Evolutionary conservation across 2,329 filamentous ascomycete species (phyloP).

Genomic region (Hypocrella siamensis): DNA sequence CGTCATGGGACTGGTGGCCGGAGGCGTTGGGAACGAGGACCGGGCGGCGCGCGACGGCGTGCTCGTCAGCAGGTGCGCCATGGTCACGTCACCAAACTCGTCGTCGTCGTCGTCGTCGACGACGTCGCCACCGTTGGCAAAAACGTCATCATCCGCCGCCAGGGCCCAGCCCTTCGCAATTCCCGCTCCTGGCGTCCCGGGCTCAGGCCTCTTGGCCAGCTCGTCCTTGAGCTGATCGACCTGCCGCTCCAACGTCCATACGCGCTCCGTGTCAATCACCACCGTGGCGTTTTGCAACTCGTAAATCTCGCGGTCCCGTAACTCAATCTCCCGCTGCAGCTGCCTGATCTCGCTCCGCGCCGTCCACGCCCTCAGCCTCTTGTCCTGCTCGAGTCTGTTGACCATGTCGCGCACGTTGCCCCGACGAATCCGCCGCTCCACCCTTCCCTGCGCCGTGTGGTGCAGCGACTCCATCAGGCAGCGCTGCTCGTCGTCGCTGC

Average conservation of each 20-base stretch:
- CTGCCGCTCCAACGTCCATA: constrained; percentile 25
- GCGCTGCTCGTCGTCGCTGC: no score
- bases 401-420: constrained; percentile 43
- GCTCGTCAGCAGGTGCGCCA: constrained; percentile 34
- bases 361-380: constrained; percentile 21
- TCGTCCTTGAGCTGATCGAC: constrained; percentile 19
- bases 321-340: constrained; percentile 31
- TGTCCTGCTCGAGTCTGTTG: constrained; percentile 33
- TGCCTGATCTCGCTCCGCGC: constrained; percentile 30
- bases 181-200: constrained; percentile 4
- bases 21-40: constrained; percentile 38
- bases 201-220: constrained; percentile 12
- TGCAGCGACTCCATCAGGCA: no score
- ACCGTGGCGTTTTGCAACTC: constrained; percentile 34
- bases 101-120: constrained; percentile 31
- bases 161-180: constrained; percentile 32
- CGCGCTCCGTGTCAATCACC: constrained; percentile 28
- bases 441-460: constrained; percentile 39
- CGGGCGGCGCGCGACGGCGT: constrained; percentile 27
- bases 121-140: constrained; percentile 18
- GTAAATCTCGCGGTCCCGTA: constrained; percentile 36
- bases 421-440: constrained; percentile 40
- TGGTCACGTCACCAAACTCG: constrained; percentile 32
- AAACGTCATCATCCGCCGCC: constrained; percentile 30
- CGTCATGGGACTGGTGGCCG: constrained; percentile 32